These are phyloP conservation scores for Leccinum longicurvipes DNA, from an alignment of 768 basidiomycete genomes.

Conservation along the genomic window DNA sequence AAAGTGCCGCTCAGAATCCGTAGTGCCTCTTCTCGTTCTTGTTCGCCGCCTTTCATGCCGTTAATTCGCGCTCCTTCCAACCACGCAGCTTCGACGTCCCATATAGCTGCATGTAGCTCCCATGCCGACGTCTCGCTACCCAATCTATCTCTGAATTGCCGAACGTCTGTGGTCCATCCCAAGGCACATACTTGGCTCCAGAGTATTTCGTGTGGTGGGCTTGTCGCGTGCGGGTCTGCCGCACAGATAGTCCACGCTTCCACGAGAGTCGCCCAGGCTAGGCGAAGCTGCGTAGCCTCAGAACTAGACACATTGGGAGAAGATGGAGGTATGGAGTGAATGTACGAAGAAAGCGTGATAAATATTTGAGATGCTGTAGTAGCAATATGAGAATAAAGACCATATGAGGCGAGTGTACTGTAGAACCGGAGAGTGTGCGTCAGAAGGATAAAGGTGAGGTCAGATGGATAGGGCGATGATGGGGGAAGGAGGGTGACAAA, in stretches of 20 bases:
- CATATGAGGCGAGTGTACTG: constrained; percentile 67
- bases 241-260: constrained; percentile 80
- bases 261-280: constrained; percentile 58
- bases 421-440: constrained; percentile 62
- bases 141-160: constrained; percentile 38
- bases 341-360: constrained; percentile 44
- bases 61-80: constrained; percentile 77
- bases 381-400: constrained; percentile 68
- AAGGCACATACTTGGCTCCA: constrained; percentile 87
- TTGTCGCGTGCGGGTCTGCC: constrained; percentile 86
- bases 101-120: constrained; percentile 34
- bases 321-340: constrained; percentile 32
- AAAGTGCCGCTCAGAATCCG: constrained; percentile 40
- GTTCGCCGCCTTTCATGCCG: constrained; percentile 58
- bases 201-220: constrained; percentile 79
- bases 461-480: constrained; percentile 35
- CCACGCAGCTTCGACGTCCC: constrained; percentile 56
- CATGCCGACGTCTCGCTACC: constrained; percentile 24
- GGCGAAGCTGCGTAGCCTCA: constrained; percentile 29
- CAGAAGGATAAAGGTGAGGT: constrained; percentile 46
- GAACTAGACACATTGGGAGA: constrained; percentile 15
- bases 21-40: constrained; percentile 48
- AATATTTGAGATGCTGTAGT: constrained; percentile 59
- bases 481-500: constrained; percentile 62
- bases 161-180: constrained; percentile 65